Evolutionary conservation across 108 stramenopile species (phyloP).

Genomic region (Fragilariopsis cylindrus): DNA sequence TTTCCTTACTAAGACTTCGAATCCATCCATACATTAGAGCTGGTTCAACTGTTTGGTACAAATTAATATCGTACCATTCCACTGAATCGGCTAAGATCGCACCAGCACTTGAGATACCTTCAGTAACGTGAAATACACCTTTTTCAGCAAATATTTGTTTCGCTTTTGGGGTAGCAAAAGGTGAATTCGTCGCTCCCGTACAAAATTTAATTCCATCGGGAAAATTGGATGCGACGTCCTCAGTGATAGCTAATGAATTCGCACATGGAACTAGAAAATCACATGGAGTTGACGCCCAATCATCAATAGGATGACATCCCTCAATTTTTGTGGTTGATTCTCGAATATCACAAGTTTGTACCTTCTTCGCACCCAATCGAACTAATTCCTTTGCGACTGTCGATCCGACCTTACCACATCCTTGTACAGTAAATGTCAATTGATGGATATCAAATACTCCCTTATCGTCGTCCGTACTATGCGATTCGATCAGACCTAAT

Average conservation of each 20-base stretch:
- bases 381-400: constrained; percentile 39
- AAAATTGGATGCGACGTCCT: constrained; percentile 32
- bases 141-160: constrained; percentile 29
- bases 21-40: constrained; percentile 46
- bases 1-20: constrained; percentile 22
- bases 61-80: constrained; percentile 38
- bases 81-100: constrained; percentile 44
- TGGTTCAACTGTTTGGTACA: constrained; percentile 46
- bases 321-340: constrained; percentile 25
- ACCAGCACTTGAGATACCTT: constrained; percentile 38
- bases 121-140: constrained; percentile 43
- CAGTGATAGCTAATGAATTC: constrained; percentile 37
- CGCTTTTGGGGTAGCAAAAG: constrained; percentile 35
- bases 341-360: constrained; percentile 40
- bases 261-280: constrained; percentile 49
- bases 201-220: constrained; percentile 28
- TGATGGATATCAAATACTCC: neutral
- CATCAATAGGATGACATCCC: constrained; percentile 35
- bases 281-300: constrained; percentile 28
- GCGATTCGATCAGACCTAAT: constrained; percentile 36
- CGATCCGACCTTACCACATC: constrained; percentile 50
- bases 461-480: constrained; percentile 26
- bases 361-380: constrained; percentile 35
- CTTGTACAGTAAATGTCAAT: constrained; percentile 48
- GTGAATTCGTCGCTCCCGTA: constrained; percentile 40